These are phyloP conservation scores for Holtermanniella nyarrowii DNA, from an alignment of 768 basidiomycete genomes.

Conservation along the genomic window DNA sequence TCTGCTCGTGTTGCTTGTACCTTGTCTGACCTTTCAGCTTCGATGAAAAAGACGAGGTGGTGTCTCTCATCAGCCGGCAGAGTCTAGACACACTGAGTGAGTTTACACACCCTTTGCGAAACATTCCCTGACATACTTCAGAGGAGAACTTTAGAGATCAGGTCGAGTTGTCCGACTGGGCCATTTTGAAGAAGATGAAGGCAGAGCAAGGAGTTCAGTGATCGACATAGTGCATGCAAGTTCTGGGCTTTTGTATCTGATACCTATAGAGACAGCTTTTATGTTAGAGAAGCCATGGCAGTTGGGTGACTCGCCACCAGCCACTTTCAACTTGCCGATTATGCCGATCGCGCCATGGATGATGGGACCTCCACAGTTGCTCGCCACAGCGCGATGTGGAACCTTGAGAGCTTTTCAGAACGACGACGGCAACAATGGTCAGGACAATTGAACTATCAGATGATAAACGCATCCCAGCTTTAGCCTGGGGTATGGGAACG, in stretches of 20 bases:
- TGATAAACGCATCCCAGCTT: slow-evolving; percentile 31
- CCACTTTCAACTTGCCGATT: too few relatives aligned
- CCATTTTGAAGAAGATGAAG: slow-evolving; percentile 59
- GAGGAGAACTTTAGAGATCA: slow-evolving; percentile 74
- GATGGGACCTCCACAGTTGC: too few relatives aligned
- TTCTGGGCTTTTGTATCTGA: too few relatives aligned
- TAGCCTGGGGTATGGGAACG: slow-evolving; percentile 35
- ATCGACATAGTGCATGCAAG: too few relatives aligned
- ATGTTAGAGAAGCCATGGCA: too few relatives aligned
- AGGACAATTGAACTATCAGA: slow-evolving; percentile 29
- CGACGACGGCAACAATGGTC: slow-evolving; percentile 11
- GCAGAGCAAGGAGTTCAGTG: slow-evolving; percentile 29
- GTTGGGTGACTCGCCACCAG: too few relatives aligned
- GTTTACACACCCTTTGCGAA: slow-evolving; percentile 4
- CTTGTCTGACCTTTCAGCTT: slow-evolving; percentile 23
- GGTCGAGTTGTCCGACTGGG: slow-evolving; percentile 84
- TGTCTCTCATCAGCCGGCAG: slow-evolving; percentile 79
- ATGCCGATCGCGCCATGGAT: too few relatives aligned
- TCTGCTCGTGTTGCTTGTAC: neutral
- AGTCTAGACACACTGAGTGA: slow-evolving; percentile 93
- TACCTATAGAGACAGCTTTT: too few relatives aligned
- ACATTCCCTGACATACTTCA: slow-evolving; percentile 34
- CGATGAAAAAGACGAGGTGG: slow-evolving; percentile 78
- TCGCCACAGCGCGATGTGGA: too few relatives aligned
- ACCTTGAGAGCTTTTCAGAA: too few relatives aligned